Conservation (phyloP, 1,284 basidiomycete species). For the Cutaneotrichosporon dermatis region DNA sequence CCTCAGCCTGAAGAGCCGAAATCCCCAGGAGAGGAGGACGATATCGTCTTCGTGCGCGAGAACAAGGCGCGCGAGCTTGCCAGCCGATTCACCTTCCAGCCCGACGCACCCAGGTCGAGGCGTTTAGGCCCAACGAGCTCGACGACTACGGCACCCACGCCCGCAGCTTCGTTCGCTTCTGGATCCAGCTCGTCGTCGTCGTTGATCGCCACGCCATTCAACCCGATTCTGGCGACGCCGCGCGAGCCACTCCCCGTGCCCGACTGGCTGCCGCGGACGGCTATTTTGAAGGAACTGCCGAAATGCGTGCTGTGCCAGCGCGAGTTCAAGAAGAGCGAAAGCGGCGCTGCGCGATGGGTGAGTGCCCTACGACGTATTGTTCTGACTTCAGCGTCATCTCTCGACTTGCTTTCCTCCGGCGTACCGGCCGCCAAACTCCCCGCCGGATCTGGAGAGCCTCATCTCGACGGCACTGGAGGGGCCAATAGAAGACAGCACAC, state of each 20-base stretch:
- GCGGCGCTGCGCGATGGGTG: slow-evolving; percentile 40
- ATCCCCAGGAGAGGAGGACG: slow-evolving; percentile 14
- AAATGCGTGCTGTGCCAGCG: slow-evolving; percentile 34
- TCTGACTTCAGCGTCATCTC: slow-evolving; percentile 33
- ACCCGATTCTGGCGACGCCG: neutral
- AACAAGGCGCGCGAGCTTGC: slow-evolving; percentile 2
- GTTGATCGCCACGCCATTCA: neutral
- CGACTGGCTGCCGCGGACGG: slow-evolving; percentile 33
- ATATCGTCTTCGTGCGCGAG: slow-evolving; percentile 18
- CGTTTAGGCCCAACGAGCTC: neutral
- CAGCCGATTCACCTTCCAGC: slow-evolving; percentile 6
- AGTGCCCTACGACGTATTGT: slow-evolving; percentile 2
- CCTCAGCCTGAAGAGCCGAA: neutral
- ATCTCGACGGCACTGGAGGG: slow-evolving; percentile 26
- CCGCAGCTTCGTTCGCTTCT: slow-evolving; percentile 47
- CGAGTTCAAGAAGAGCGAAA: slow-evolving; percentile 32
- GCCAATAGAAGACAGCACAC: slow-evolving; percentile 7
- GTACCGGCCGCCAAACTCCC: slow-evolving; percentile 36
- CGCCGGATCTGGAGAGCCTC: slow-evolving; percentile 35
- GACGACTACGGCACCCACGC: slow-evolving; percentile 54
- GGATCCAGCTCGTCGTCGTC: neutral
- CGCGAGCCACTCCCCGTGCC: slow-evolving; percentile 22
- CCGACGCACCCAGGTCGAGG: slow-evolving; percentile 6
- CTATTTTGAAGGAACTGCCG: slow-evolving; percentile 22
- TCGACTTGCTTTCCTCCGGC: slow-evolving; percentile 38